Percentiles rank a stretch among this genome's conserved stretches.
These are phyloP conservation scores for Trypanosoma cruzi DNA, from an alignment of 208 protist species.

Conservation along the genomic window DNA sequence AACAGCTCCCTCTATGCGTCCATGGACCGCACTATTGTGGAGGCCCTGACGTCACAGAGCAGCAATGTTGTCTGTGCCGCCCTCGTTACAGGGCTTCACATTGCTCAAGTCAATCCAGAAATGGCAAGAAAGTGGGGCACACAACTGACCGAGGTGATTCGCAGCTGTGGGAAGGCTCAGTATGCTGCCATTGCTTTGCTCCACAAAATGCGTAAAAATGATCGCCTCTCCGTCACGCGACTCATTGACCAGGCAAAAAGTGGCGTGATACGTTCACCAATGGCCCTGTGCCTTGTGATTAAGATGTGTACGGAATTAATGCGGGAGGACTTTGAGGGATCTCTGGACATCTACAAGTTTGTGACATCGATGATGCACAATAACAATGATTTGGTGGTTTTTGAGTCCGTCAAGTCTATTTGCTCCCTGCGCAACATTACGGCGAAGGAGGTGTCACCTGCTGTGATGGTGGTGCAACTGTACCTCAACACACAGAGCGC, in stretches of 20 bases:
- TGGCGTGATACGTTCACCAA: constrained; percentile 90
- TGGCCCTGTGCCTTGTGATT: constrained; percentile 96
- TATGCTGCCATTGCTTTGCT: constrained; percentile 97
- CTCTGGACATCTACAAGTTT: constrained; percentile 90
- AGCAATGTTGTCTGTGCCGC: constrained; percentile 95
- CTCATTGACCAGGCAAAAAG: constrained; percentile 90
- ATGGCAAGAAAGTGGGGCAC: constrained; percentile 95
- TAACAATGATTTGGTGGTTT: constrained; percentile 96
- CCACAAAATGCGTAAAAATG: constrained; percentile 96
- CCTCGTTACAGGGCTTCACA: constrained; percentile 97
- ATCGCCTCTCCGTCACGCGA: constrained; percentile 95
- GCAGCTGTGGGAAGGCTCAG: constrained; percentile 94
- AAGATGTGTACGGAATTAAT: constrained; percentile 94
- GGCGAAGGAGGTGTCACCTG: constrained; percentile 90
- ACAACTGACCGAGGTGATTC: constrained; percentile 95
- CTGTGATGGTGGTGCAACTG: constrained; percentile 92
- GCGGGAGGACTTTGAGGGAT: constrained; percentile 84
- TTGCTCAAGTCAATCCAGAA: constrained; percentile 83
- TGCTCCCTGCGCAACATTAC: constrained; percentile 92
- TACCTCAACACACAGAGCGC: constrained; percentile 94
- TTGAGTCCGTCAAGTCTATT: constrained; percentile 97
- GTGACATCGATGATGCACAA: constrained; percentile 91
- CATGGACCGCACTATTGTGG: constrained; percentile 97
- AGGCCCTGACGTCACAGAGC: constrained; percentile 97
- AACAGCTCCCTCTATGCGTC: constrained; percentile 95